Conservation (phyloP, 305 asterid genomes). For the Fraxinus greggii region DNA sequence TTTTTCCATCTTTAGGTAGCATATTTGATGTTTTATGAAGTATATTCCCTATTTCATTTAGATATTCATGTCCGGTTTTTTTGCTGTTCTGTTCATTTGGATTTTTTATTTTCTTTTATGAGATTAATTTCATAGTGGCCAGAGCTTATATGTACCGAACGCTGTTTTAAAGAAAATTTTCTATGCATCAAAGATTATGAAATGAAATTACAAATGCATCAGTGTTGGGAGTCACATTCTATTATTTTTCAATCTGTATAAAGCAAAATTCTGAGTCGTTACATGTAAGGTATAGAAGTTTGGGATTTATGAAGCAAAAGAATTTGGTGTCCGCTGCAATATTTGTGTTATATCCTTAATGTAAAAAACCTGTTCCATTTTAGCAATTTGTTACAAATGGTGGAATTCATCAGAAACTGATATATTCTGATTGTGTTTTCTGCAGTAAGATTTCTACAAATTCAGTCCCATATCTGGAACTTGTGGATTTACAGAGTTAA, state of each 20-base stretch:
- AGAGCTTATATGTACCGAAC: conserved; percentile 1
- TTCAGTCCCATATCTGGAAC: conserved; percentile 11
- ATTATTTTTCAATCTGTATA: conserved; percentile 7
- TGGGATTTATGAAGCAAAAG: conserved; percentile 8
- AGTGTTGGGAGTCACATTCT: not conserved
- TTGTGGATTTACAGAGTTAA: conserved; percentile 22
- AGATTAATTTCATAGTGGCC: conserved; percentile 8
- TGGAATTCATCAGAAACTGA: not conserved
- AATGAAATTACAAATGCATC: not conserved
- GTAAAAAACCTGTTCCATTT: conserved; percentile 1
- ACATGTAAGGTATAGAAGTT: conserved; percentile 14
- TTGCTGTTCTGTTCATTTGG: conserved; percentile 4
- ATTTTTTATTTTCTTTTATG: not conserved
- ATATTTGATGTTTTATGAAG: not conserved
- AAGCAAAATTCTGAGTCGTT: conserved; percentile 9
- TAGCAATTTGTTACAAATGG: not conserved
- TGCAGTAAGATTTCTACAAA: conserved; percentile 7
- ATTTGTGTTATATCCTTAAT: conserved; percentile 15
- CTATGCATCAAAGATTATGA: not conserved
- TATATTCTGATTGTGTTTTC: conserved; percentile 5
- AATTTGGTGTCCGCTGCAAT: conserved; percentile 11
- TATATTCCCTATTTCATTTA: not conserved
- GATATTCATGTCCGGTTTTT: not conserved
- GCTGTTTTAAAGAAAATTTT: not conserved
- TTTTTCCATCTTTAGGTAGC: not conserved